Conservation (phyloP, 1,284 basidiomycete species). For the Mycosarcoma mackinlayi region DNA sequence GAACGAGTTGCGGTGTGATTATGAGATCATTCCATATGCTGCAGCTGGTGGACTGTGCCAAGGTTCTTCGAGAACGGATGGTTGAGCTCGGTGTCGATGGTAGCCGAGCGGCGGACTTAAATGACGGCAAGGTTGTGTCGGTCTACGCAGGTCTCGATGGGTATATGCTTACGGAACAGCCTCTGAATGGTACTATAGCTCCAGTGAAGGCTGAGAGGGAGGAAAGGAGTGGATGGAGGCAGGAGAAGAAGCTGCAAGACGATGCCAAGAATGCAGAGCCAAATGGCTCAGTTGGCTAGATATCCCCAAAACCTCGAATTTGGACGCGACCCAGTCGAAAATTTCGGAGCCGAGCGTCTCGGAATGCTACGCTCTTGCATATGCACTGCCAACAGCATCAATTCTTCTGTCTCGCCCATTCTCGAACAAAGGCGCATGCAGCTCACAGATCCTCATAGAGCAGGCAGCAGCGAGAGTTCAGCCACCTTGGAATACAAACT, state of each 20-base stretch:
- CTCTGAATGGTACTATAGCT: not conserved
- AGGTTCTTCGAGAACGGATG: not conserved
- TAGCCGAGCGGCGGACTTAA: too few relatives aligned
- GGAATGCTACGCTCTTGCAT: not conserved
- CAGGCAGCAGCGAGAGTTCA: too few relatives aligned
- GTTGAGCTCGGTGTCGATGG: not conserved
- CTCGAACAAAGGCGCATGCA: too few relatives aligned
- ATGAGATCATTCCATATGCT: conserved; percentile 2
- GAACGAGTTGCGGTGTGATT: not conserved
- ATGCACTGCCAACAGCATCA: not conserved
- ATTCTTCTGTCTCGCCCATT: too few relatives aligned
- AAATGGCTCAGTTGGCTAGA: not conserved
- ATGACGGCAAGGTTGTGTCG: not conserved
- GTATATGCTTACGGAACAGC: not conserved
- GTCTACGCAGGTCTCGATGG: conserved; percentile 1
- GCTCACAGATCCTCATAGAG: too few relatives aligned
- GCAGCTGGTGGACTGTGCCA: too few relatives aligned
- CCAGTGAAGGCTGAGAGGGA: not conserved
- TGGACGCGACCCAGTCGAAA: conserved; percentile 16
- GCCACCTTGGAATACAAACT: too few relatives aligned
- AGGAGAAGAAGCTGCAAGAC: conserved; percentile 1
- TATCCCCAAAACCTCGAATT: conserved; percentile 26
- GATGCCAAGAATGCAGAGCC: not conserved
- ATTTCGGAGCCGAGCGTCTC: conserved; percentile 23
- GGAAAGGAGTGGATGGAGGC: conserved; percentile 11